phyloP scores from a whole-genome alignment of 192 early-diverging fungal genomes.

The Mycoemilia scoparia region DNA sequence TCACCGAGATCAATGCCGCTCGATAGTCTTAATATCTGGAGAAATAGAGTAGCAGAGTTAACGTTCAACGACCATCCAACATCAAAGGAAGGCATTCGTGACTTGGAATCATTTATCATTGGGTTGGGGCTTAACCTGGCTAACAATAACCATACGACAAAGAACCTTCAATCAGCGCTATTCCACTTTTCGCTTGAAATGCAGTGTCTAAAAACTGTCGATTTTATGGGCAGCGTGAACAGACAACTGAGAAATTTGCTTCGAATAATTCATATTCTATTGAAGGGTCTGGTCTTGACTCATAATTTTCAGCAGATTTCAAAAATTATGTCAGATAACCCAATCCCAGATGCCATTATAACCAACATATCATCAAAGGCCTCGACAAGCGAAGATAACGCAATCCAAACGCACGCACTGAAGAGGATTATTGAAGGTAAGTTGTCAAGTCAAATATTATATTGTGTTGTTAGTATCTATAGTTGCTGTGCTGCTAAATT shows the following conservation, averaged over 20 bases:
- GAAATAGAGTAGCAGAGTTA: too few species aligned
- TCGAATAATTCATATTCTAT: constrained; percentile 12
- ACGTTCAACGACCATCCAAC: too few species aligned
- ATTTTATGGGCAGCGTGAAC: constrained; percentile 17
- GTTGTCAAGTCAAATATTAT: too few species aligned
- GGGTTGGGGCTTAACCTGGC: too few species aligned
- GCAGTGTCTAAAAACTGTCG: constrained; percentile 25
- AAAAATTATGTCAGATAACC: constrained; percentile 13
- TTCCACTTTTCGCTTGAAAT: constrained; percentile 20
- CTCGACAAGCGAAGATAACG: constrained; percentile 10
- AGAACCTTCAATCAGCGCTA: constrained; percentile 25
- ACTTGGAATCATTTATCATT: too few species aligned
- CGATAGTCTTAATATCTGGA: too few species aligned
- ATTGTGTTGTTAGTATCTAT: too few species aligned
- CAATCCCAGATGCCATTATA: constrained; percentile 10
- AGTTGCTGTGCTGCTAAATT: too few species aligned
- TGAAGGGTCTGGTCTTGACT: constrained; percentile 12
- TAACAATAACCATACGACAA: constrained; percentile 16
- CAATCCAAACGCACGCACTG: constrained; percentile 18
- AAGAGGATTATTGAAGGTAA: constrained; percentile 13
- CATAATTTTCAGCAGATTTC: constrained; percentile 3
- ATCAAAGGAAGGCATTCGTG: too few species aligned
- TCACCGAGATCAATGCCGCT: too few species aligned
- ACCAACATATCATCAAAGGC: constrained; percentile 19
- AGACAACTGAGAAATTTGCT: constrained; percentile 15